Evolutionary conservation across 805 yeast genomes (phyloP), one percentile per base, ranked within the genome.

Genomic region (Saturnispora silvae): DNA sequence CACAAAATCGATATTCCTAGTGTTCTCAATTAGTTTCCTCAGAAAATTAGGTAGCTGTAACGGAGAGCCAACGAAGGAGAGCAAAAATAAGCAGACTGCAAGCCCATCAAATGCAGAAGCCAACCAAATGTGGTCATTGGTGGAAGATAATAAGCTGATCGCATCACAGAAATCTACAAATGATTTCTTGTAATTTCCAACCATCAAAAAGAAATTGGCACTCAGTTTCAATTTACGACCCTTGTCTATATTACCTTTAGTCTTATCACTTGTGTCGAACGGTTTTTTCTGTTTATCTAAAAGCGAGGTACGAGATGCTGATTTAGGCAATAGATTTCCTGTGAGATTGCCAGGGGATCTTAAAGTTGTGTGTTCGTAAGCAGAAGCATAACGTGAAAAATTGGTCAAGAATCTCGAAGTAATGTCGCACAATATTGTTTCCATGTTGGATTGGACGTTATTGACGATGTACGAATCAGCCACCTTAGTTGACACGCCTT

Each of bases 81-180:
- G 61, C 37, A 86, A 55, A 4, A 80, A 54, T 28, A 80, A 54
- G 41, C 82, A 72, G 1, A 83, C 74, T 0, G 80, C 81, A 9
- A 86, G 60, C 0, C 87, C 84, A 47, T 86, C 96, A n/a, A 89
- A 53, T 0, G 95, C 75, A 20, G 89, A 78, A 0, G 80, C 97
- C 11, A 84, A 65, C 97, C 97, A 92, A 7, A 92, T 60, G 48
- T 72, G 70, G 53, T 92, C 98, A 35, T 75, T 75, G 2, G 77
- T 64, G 10, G 71, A 64, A 42, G 73, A 75, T 37, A 85, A 58
- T 18, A 69, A 59, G 3, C 62, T 49, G 1, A 80, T 66, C 0
- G 96, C 77, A 28, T 86, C 95, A n/a, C 77, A 70, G 47, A 86
- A 78, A 41, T 76, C 75, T 18, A 67, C 63, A 37, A 87, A 53